Conservation (phyloP, 192 early-diverging fungal genomes). For the Powellomyces hirtus region DNA sequence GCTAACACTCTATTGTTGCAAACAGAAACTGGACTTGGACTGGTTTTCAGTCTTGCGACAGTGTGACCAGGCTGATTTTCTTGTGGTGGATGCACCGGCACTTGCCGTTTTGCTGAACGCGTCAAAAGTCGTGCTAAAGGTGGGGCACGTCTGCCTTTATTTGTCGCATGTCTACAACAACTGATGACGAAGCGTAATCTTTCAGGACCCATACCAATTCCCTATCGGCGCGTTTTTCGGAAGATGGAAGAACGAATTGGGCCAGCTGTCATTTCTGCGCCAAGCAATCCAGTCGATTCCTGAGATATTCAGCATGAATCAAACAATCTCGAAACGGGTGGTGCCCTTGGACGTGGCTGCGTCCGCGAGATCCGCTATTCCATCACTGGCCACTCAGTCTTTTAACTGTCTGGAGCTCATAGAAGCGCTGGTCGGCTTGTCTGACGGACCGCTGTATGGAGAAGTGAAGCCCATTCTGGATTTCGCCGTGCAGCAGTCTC, state of each 20-base stretch:
- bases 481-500: constrained; percentile 55
- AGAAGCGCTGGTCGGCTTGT: constrained; percentile 57
- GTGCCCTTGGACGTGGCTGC: constrained; percentile 58
- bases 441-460: constrained; percentile 53
- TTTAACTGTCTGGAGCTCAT: constrained; percentile 75
- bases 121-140: constrained; percentile 57
- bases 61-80: constrained; percentile 65
- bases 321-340: constrained; percentile 45
- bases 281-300: constrained; percentile 56
- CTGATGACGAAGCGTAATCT: background rate
- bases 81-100: constrained; percentile 51
- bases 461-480: constrained; percentile 68
- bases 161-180: too few relatives aligned
- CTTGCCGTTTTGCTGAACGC: constrained; percentile 62
- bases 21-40: constrained; percentile 53
- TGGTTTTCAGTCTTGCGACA: constrained; percentile 62
- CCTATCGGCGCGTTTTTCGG: constrained; percentile 71
- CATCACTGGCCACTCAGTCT: constrained; percentile 47
- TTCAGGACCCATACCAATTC: constrained; percentile 60
- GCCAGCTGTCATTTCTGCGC: constrained; percentile 68
- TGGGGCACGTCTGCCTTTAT: constrained; percentile 30
- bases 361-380: constrained; percentile 41
- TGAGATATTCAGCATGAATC: constrained; percentile 59
- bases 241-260: constrained; percentile 67
- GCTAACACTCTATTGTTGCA: background rate